Percentiles rank a stretch among this genome's conserved stretches.
These are phyloP conservation scores for Mycena rebaudengoi DNA, from an alignment of 768 basidiomycete species.

Conservation along the genomic window DNA sequence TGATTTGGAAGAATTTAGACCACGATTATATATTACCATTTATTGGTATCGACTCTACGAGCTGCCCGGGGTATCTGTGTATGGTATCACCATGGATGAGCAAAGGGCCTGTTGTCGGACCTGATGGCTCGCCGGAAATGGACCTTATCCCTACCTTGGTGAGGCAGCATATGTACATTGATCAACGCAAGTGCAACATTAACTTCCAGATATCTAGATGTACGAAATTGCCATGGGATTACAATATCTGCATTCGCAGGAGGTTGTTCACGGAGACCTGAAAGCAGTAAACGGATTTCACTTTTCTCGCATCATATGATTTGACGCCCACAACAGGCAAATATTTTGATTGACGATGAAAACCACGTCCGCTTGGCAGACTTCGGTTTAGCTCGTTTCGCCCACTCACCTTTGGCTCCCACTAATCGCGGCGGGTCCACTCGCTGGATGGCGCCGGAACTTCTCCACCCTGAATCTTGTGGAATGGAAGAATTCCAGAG, in stretches of 20 bases:
- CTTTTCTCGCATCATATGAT: background rate
- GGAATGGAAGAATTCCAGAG: background rate
- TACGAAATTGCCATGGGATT: background rate
- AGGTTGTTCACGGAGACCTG: background rate
- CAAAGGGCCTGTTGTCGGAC: background rate
- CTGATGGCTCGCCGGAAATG: background rate
- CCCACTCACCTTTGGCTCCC: background rate
- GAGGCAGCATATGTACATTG: background rate
- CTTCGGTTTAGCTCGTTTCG: background rate
- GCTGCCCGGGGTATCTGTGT: background rate
- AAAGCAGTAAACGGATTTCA: background rate
- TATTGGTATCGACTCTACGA: background rate
- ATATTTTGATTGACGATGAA: background rate
- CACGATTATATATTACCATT: background rate
- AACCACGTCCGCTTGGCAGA: background rate
- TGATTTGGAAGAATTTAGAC: background rate
- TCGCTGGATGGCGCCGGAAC: background rate
- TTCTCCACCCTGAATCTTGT: background rate
- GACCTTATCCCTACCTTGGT: background rate
- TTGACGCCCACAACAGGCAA: background rate
- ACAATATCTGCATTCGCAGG: background rate
- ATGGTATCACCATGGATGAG: slow-evolving; percentile 3
- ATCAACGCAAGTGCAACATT: background rate
- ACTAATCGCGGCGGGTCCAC: background rate
- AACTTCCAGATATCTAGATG: background rate